Evolutionary conservation across 345 rosid species (phyloP), one percentile per base, ranked within the genome.

Genomic region (Eucalyptus sp.): DNA sequence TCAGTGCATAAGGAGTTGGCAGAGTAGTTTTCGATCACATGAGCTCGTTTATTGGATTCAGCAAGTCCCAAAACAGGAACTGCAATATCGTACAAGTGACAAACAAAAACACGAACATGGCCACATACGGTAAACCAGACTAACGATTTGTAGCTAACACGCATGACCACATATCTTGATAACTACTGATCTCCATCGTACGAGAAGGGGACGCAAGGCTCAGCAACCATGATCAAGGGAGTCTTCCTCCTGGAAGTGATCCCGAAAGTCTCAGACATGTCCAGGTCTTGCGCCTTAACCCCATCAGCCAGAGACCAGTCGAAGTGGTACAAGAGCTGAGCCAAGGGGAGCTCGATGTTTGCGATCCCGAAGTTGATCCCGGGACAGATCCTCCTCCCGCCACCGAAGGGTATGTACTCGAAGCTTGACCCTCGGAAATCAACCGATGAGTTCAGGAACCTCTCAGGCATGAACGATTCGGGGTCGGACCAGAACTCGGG

Each of bases 351-450:
- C 87, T 89, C 92, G 11, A 90, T 71, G 58, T 44, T 89, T 0
- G 89, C 83, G 1, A 84, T 10, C n/a, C 81, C 92, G 5, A 89
- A 87, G 24, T 33, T 43, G 16, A 90, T 81, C 33, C 89, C 88
- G 2, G 89, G 90, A 50, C 90, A 90, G 3, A 89, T 89, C 88
- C 91, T 88, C 29, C 90, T 89, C 68, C 91, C 90, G 1, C 85
- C 86, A 4, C 91, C 91, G 8, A 90, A 90, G 41, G 91, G 90
- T 25, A 89, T 87, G 49, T 80, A 89, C 79, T 86, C 58, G 31
- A 90, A 89, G 46, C 85, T 29, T 0, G 64, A 52, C 3, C 92
- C 92, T 56, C 87, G 51, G 50, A 86, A 89, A 43, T 87, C 89
- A 8, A 91, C 49, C 1, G 88, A 8, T 6, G 71, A 88, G 44